These are phyloP conservation scores for Malus hybrid DNA, from an alignment of 331 rosid genomes.

Conservation along the genomic window DNA sequence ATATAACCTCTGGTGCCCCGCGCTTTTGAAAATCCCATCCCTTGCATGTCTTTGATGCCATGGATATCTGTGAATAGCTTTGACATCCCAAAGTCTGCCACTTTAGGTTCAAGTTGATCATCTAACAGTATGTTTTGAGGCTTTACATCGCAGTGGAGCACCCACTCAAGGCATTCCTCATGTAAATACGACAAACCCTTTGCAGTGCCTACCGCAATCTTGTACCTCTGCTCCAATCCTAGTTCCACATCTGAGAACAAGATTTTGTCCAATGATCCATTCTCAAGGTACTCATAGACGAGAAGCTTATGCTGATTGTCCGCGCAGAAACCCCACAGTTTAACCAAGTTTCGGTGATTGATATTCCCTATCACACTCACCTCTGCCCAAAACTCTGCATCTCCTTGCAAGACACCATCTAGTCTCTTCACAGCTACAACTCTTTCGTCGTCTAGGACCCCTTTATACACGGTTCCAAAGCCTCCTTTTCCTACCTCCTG, in stretches of 20 bases:
- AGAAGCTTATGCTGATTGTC: slow-evolving; percentile 28
- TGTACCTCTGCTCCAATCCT: slow-evolving; percentile 23
- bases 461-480: slow-evolving; percentile 36
- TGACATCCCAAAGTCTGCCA: slow-evolving; percentile 40
- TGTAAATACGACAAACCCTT: slow-evolving; percentile 39
- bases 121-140: slow-evolving; percentile 39
- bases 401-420: slow-evolving; percentile 34
- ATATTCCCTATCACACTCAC: slow-evolving; percentile 38
- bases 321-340: slow-evolving; percentile 27
- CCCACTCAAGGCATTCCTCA: slow-evolving; percentile 46
- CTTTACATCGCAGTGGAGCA: slow-evolving; percentile 39
- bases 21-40: slow-evolving; percentile 21
- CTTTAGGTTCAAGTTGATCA: slow-evolving; percentile 23
- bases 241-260: slow-evolving; percentile 11
- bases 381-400: slow-evolving; percentile 42
- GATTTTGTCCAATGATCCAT: slow-evolving; percentile 27
- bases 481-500: slow-evolving; percentile 35
- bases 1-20: slow-evolving; percentile 38
- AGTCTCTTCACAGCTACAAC: slow-evolving; percentile 35
- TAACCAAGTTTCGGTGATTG: slow-evolving; percentile 35
- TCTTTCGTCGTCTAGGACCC: slow-evolving; percentile 26
- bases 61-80: slow-evolving; percentile 20
- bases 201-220: slow-evolving; percentile 36
- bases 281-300: slow-evolving; percentile 27
- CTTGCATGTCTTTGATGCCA: background rate